Evolutionary conservation across 495 filamentous ascomycete species (phyloP), one percentile per base, ranked within the genome.

Genomic region (Hypoxylon fragiforme): DNA sequence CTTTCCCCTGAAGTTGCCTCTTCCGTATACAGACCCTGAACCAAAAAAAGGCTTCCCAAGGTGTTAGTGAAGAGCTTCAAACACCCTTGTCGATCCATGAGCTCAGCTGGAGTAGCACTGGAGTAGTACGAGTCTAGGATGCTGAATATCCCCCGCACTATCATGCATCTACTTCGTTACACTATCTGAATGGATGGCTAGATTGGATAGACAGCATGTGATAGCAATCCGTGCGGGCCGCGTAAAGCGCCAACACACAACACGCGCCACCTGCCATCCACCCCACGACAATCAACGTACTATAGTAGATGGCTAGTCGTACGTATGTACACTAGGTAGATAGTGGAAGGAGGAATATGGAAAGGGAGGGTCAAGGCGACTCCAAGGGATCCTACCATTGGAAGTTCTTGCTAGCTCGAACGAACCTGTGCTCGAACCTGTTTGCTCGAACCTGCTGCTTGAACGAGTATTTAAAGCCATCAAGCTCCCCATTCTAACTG

Each of bases 401-500:
- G 28, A 24, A 45, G 56, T 35, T 22, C 52, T 48, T 47, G 44
- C n/a, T n/a, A n/a, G n/a, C n/a, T n/a, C n/a, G n/a, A n/a, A n/a
- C n/a, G n/a, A n/a, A n/a, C n/a, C n/a, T n/a, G n/a, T n/a, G n/a
- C n/a, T n/a, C n/a, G n/a, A n/a, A n/a, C n/a, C n/a, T n/a, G n/a
- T n/a, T n/a, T n/a, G n/a, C n/a, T n/a, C n/a, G n/a, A n/a, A n/a
- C n/a, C n/a, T n/a, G n/a, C 47, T 44, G 15, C 47, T 56, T 22
- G 32, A 57, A 52, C 32, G 44, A 38, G 32, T 62, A 62, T 51
- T 56, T 56, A 62, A 62, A 52, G 58, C 58, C 58, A 62, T 62
- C 58, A 62, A 62, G 58, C 58, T 62, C 58, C 58, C 44, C 52
- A 37, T 62, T 62, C 53, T 61, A 52, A 62, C 30, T 49, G 18